Evolutionary conservation across 169 alveolate genomes (phyloP), one percentile per base, ranked within the genome.

Genomic region (Besnoitia besnoiti): DNA sequence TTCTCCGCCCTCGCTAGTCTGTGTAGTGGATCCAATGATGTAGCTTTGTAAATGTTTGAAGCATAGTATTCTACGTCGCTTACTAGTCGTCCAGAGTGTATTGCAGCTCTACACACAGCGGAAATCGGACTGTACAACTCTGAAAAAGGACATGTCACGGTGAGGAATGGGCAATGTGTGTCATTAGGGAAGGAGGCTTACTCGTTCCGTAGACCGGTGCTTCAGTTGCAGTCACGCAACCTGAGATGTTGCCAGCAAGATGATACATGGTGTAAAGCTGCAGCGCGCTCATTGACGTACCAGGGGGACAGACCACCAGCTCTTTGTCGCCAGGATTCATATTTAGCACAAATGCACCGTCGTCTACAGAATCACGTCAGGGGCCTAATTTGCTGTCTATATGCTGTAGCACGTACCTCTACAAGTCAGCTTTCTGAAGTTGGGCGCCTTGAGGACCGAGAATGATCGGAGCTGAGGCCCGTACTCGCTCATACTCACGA

Each of bases 61-160:
- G 40, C 8, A 30, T n/a, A n/a, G 33, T 40, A 14, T 40, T n/a
- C 7, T 2, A 30, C 3, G 61, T 37, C 47, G 24, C 92, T 61
- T 30, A 92, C 94, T 77, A 92, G 39, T 10, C 59, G 77, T 80
- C 93, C 77, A 91, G 98, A 93, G 93, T 97, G 98, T 1, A 97
- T 95, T 37, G 98, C 98, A 40, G 98, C 98, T 89, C 97, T 95
- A 93, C 98, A 97, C 46, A 97, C 91, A 39, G 98, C 94, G 40
- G 98, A 96, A 30, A 94, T 91, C 89, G 98, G 98, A 82, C 96
- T 96, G 94, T 97, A 97, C 19, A 61, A 24, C 2, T 39, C 95
- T 92, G 50, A 40, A 76, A 47, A 12, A 89, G 47, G 2, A 24
- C n/a, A 49, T 0, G 16, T 5, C 44, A 67, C 14, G 59, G 21